Evolutionary conservation across 257 asterid genomes (phyloP).

Genomic region (Solanum acaule): DNA sequence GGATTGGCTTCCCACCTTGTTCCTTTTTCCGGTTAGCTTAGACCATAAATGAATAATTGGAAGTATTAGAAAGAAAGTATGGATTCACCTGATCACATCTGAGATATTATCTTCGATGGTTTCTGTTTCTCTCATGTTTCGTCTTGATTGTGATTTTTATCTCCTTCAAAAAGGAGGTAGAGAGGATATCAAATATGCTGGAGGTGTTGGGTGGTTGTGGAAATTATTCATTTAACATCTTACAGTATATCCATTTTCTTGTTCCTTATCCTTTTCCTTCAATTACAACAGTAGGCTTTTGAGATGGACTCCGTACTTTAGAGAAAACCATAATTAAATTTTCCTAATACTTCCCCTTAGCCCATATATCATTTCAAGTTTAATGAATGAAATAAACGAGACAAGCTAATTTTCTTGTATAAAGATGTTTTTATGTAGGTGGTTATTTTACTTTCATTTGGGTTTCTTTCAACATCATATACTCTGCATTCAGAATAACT

Average conservation of each 20-base stretch:
- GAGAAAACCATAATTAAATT: background rate
- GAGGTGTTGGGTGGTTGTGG: background rate
- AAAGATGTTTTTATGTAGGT: background rate
- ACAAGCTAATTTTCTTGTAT: background rate
- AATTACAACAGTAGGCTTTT: background rate
- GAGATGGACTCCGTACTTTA: background rate
- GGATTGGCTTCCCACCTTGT: background rate
- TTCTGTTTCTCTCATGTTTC: background rate
- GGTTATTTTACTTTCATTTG: background rate
- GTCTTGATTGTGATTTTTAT: background rate
- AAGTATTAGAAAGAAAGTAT: background rate
- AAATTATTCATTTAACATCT: background rate
- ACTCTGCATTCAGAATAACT: background rate
- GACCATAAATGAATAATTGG: background rate
- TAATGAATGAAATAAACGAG: background rate
- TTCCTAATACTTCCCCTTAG: background rate
- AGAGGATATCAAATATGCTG: background rate
- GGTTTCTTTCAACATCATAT: background rate
- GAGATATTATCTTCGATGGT: background rate
- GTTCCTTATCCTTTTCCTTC: background rate
- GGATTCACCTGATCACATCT: background rate
- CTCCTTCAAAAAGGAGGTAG: background rate
- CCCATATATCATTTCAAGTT: background rate
- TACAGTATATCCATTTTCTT: background rate
- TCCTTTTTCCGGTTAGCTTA: background rate